A percentile compares a stretch with the other conserved stretches of the same genome.
These are phyloP conservation scores for Fragaria nilgerrensis DNA, from an alignment of 306 rosid species.

Conservation along the genomic window DNA sequence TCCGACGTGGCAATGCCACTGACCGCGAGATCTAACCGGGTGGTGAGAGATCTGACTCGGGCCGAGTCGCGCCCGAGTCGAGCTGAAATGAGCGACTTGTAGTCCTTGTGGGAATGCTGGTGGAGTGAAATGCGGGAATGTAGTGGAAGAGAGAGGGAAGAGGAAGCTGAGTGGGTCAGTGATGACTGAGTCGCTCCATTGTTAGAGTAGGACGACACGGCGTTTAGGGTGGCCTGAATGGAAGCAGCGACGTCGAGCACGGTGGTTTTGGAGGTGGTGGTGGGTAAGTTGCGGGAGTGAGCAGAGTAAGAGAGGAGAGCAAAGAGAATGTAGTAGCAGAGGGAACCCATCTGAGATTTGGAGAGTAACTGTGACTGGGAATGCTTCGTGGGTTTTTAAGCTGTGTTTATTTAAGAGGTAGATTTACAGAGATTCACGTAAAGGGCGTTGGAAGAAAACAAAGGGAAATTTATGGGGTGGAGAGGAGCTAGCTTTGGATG, in stretches of 20 bases:
- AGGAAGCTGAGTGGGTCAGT: background rate
- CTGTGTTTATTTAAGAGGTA: background rate
- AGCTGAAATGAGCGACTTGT: slow-evolving; percentile 48
- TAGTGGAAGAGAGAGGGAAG: slow-evolving; percentile 36
- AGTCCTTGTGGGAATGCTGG: slow-evolving; percentile 33
- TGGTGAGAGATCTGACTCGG: slow-evolving; percentile 57
- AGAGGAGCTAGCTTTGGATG: slow-evolving; percentile 42
- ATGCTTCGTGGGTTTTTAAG: background rate
- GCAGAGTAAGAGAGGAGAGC: slow-evolving; percentile 6
- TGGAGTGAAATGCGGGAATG: slow-evolving; percentile 56
- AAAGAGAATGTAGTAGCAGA: slow-evolving; percentile 20
- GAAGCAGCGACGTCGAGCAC: slow-evolving; percentile 53
- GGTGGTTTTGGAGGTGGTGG: slow-evolving; percentile 29
- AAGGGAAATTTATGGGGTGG: slow-evolving; percentile 10
- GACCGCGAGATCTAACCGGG: slow-evolving; percentile 49
- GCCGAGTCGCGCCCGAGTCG: slow-evolving; percentile 77
- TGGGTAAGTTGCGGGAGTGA: slow-evolving; percentile 36
- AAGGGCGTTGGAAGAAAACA: slow-evolving; percentile 38
- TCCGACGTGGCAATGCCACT: slow-evolving; percentile 39
- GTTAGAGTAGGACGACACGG: slow-evolving; percentile 10
- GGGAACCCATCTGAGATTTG: slow-evolving; percentile 20
- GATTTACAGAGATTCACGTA: slow-evolving; percentile 2
- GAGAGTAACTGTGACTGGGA: background rate
- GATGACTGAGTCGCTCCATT: background rate
- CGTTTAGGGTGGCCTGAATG: slow-evolving; percentile 26